These are phyloP conservation scores for Allomyces javanicus DNA, from an alignment of 192 early-diverging fungal genomes.

Conservation along the genomic window DNA sequence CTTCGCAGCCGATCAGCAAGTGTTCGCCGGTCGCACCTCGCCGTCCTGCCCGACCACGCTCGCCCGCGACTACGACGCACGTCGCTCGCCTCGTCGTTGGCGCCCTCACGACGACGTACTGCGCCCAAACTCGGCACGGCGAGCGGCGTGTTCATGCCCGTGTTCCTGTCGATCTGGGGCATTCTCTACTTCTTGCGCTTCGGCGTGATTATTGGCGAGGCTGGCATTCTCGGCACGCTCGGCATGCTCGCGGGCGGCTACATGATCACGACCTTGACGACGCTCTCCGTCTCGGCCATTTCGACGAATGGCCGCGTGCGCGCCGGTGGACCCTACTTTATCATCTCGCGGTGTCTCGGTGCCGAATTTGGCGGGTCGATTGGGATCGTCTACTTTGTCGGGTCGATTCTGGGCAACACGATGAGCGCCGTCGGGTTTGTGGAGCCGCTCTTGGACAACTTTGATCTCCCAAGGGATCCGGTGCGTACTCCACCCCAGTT, in stretches of 20 bases:
- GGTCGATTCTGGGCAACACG: conserved; percentile 32
- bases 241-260: conserved; percentile 38
- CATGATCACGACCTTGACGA: conserved; percentile 36
- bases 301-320: conserved; percentile 43
- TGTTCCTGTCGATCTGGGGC: conserved; percentile 49
- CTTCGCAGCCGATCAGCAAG: too few species aligned
- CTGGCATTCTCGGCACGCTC: conserved; percentile 38
- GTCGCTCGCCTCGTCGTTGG: too few species aligned
- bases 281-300: conserved; percentile 45
- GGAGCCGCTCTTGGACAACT: conserved; percentile 39
- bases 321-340: conserved; percentile 49
- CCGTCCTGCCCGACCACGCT: too few species aligned
- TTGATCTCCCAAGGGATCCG: conserved; percentile 17
- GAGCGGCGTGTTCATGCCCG: conserved; percentile 51
- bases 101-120: too few species aligned
- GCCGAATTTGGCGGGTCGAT: conserved; percentile 57
- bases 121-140: conserved; percentile 37
- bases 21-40: too few species aligned
- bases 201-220: conserved; percentile 42
- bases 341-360: conserved; percentile 41
- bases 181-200: conserved; percentile 50
- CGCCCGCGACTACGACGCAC: too few species aligned
- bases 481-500: too few species aligned
- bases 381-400: conserved; percentile 39
- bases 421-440: conserved; percentile 46